Evolutionary conservation across 2,329 filamentous ascomycete genomes (phyloP).

Genomic region (Exserohilum rostratum): DNA sequence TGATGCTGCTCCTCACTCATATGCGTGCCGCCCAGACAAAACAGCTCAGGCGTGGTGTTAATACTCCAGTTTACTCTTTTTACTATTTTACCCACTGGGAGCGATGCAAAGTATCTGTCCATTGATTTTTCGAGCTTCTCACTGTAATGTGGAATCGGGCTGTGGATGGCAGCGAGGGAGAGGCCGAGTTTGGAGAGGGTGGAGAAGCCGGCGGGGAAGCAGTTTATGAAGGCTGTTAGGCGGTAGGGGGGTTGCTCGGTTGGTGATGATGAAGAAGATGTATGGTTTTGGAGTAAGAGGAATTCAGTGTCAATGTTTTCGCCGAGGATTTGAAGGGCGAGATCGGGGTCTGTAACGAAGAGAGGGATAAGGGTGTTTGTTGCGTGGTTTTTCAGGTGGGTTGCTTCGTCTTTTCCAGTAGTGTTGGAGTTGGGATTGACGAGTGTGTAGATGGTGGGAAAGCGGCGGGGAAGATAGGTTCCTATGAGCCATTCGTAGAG

Average conservation of each 20-base stretch:
- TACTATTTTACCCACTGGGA: constrained; percentile 62
- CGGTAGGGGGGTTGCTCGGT: constrained; percentile 49
- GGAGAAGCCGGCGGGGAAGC: constrained; percentile 65
- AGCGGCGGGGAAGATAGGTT: constrained; percentile 63
- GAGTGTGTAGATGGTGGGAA: constrained; percentile 59
- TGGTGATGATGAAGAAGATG: neutral
- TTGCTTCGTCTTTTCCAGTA: constrained; percentile 21
- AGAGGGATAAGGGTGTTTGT: constrained; percentile 54
- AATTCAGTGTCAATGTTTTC: constrained; percentile 58
- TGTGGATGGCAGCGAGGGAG: constrained; percentile 62
- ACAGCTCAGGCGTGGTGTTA: constrained; percentile 51
- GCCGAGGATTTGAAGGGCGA: constrained; percentile 57
- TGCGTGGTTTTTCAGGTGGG: constrained; percentile 52
- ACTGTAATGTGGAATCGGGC: constrained; percentile 63
- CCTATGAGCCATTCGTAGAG: constrained; percentile 62
- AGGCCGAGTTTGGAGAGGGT: constrained; percentile 61
- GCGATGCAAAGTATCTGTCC: constrained; percentile 64
- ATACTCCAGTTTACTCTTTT: constrained; percentile 62
- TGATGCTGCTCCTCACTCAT: constrained; percentile 45
- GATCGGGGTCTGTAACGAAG: constrained; percentile 39
- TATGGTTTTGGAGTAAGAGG: constrained; percentile 61
- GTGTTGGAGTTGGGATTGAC: neutral
- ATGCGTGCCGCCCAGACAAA: constrained; percentile 52
- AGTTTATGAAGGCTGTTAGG: constrained; percentile 62
- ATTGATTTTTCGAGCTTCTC: constrained; percentile 64